phyloP scores from a whole-genome alignment of 2,329 filamentous ascomycete genomes.

The Trichoderma cornu-damae region DNA sequence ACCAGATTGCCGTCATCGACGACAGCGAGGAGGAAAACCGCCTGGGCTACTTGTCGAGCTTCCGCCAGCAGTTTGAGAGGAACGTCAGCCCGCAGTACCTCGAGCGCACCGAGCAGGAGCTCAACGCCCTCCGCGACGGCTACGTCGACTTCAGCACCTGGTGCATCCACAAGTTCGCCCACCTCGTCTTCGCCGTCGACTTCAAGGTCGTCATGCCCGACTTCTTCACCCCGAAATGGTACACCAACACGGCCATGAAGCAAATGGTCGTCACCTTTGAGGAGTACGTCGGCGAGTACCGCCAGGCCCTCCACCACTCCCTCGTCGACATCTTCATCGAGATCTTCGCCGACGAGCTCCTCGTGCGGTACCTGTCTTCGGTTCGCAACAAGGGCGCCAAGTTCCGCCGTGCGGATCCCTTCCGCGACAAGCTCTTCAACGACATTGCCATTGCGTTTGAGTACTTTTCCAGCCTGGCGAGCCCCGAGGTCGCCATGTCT shows the following conservation, averaged over 20 bases:
- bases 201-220: slow-evolving; percentile 77
- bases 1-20: slow-evolving; percentile 97
- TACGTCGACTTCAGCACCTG: slow-evolving; percentile 94
- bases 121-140: slow-evolving; percentile 73
- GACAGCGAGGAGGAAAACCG: slow-evolving; percentile 74
- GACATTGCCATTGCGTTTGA: slow-evolving; percentile 87
- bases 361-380: slow-evolving; percentile 75
- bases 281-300: slow-evolving; percentile 89
- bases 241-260: slow-evolving; percentile 78
- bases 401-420: slow-evolving; percentile 81
- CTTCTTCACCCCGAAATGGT: slow-evolving; percentile 91
- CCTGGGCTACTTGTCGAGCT: slow-evolving; percentile 77
- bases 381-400: slow-evolving; percentile 88
- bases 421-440: slow-evolving; percentile 88
- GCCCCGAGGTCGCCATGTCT: slow-evolving; percentile 60
- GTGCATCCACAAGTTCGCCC: slow-evolving; percentile 82
- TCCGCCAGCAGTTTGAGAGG: slow-evolving; percentile 76
- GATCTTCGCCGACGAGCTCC: slow-evolving; percentile 85
- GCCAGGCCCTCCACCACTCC: slow-evolving; percentile 75
- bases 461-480: slow-evolving; percentile 72
- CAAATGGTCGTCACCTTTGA: slow-evolving; percentile 93
- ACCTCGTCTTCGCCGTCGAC: slow-evolving; percentile 84
- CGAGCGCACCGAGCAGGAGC: slow-evolving; percentile 66
- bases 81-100: slow-evolving; percentile 77
- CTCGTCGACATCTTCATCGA: slow-evolving; percentile 89